A percentile compares a stretch with the other conserved stretches of the same genome.
phyloP scores from a whole-genome alignment of 306 rosid species.

The Hippophae gyantsensis region DNA sequence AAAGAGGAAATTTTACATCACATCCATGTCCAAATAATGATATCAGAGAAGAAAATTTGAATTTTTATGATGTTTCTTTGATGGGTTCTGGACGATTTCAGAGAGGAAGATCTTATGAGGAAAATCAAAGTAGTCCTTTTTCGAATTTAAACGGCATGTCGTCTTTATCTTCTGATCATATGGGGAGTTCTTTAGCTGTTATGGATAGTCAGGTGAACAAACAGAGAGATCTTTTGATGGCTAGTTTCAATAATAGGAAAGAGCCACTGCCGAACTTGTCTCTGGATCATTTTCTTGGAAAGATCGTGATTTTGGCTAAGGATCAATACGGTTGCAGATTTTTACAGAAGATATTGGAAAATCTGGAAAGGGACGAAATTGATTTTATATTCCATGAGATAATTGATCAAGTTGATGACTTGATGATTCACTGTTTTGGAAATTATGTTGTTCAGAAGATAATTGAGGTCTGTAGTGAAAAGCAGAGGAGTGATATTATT shows the following conservation, averaged over 20 bases:
- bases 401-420: slow-evolving; percentile 19
- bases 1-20: neutral
- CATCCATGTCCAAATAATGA: neutral
- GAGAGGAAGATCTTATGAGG: neutral
- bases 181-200: neutral
- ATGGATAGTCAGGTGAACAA: slow-evolving; percentile 1
- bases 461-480: slow-evolving; percentile 33
- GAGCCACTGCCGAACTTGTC: slow-evolving; percentile 3
- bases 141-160: slow-evolving; percentile 6
- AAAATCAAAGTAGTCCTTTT: neutral
- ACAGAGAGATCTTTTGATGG: too few species aligned
- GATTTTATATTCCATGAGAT: slow-evolving; percentile 27
- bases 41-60: neutral
- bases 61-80: neutral
- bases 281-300: slow-evolving; percentile 16
- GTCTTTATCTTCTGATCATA: neutral
- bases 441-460: slow-evolving; percentile 49
- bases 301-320: slow-evolving; percentile 26
- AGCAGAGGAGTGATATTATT: slow-evolving; percentile 41
- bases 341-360: slow-evolving; percentile 28
- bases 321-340: slow-evolving; percentile 31
- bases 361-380: slow-evolving; percentile 3
- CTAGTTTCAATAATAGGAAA: neutral
- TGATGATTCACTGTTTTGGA: slow-evolving; percentile 43
- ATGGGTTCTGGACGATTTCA: slow-evolving; percentile 3